Evolutionary conservation across 1,139 yeast genomes (phyloP).

Genomic region (Zygosaccharomyces pseudobailii): DNA sequence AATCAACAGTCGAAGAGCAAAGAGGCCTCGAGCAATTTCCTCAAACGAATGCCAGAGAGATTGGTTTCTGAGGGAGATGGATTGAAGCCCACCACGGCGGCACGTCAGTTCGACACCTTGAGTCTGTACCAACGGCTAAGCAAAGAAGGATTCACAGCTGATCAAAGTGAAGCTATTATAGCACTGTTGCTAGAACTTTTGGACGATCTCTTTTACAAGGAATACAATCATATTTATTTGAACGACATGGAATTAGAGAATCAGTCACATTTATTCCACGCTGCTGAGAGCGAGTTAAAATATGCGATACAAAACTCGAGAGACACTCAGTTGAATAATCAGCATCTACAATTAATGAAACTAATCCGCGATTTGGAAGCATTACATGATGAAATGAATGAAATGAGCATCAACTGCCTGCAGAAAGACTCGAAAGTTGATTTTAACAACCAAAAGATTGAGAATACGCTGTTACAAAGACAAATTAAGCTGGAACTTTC

Average conservation of each 20-base stretch:
- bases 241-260: slow-evolving; percentile 74
- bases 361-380: slow-evolving; percentile 68
- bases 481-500: slow-evolving; percentile 66
- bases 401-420: slow-evolving; percentile 53
- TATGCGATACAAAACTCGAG: slow-evolving; percentile 75
- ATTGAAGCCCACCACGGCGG: slow-evolving; percentile 29
- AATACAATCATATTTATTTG: slow-evolving; percentile 54
- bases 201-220: slow-evolving; percentile 48
- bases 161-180: slow-evolving; percentile 52
- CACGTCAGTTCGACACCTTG: slow-evolving; percentile 33
- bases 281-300: slow-evolving; percentile 83
- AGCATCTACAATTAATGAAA: slow-evolving; percentile 56
- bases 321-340: slow-evolving; percentile 65
- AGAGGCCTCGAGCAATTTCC: slow-evolving; percentile 12
- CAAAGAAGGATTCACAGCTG: slow-evolving; percentile 44
- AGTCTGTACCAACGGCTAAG: slow-evolving; percentile 25
- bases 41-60: slow-evolving; percentile 30
- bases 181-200: slow-evolving; percentile 47
- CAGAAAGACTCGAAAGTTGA: slow-evolving; percentile 80
- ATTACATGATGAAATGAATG: slow-evolving; percentile 73
- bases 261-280: slow-evolving; percentile 82
- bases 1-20: not conserved
- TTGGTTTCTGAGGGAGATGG: slow-evolving; percentile 28
- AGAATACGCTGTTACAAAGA: slow-evolving; percentile 73
- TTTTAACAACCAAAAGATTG: slow-evolving; percentile 79